These are phyloP conservation scores for Fusarium sp. DNA, from an alignment of 2,329 filamentous ascomycete species.

Conservation along the genomic window DNA sequence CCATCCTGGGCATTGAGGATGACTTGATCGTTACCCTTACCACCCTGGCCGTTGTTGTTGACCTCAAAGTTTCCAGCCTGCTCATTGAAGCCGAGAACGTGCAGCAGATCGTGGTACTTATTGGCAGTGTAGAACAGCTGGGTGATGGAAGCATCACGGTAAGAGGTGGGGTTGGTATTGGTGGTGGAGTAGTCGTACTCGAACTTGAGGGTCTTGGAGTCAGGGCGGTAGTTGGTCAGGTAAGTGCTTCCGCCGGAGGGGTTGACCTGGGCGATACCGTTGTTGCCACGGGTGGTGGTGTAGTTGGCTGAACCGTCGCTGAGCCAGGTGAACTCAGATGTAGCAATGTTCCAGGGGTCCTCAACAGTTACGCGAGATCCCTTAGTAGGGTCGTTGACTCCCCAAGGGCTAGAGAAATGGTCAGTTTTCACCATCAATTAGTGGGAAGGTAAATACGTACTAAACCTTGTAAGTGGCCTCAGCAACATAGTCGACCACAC, in stretches of 20 bases:
- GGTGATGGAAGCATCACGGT: slow-evolving; percentile 66
- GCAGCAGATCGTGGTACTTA: slow-evolving; percentile 70
- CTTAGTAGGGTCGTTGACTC: slow-evolving; percentile 65
- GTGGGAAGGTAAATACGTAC: neutral
- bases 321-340: slow-evolving; percentile 68
- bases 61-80: slow-evolving; percentile 70
- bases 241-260: slow-evolving; percentile 57
- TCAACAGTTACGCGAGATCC: slow-evolving; percentile 58
- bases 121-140: slow-evolving; percentile 73
- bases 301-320: slow-evolving; percentile 61
- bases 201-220: slow-evolving; percentile 58
- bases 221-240: slow-evolving; percentile 61
- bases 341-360: slow-evolving; percentile 61
- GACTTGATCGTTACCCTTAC: slow-evolving; percentile 63
- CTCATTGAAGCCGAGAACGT: slow-evolving; percentile 69
- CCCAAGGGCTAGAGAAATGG: slow-evolving; percentile 57
- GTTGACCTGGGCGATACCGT: slow-evolving; percentile 64
- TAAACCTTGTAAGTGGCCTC: slow-evolving; percentile 69
- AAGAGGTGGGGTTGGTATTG: slow-evolving; percentile 54
- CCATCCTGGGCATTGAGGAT: slow-evolving; percentile 70
- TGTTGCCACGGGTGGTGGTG: slow-evolving; percentile 69
- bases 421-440: fast-evolving
- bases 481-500: slow-evolving; percentile 68
- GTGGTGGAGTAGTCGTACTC: slow-evolving; percentile 58
- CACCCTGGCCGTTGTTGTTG: slow-evolving; percentile 68